Evolutionary conservation across 2,329 filamentous ascomycete species (phyloP).

Genomic region (Phaeosphaeriaceae sp.): DNA sequence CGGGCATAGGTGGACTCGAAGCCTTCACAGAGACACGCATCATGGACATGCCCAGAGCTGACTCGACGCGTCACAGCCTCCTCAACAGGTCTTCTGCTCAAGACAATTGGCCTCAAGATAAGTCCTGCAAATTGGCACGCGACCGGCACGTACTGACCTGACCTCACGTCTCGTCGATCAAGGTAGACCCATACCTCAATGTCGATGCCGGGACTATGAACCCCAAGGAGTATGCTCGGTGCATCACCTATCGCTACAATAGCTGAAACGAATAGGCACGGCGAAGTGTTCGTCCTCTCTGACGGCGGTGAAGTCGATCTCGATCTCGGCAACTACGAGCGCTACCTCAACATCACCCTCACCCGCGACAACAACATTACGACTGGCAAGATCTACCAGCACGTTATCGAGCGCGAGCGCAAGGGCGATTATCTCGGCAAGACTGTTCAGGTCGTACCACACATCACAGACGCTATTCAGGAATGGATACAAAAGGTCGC

Average conservation of each 20-base stretch:
- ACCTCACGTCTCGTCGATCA: slow-evolving; percentile 69
- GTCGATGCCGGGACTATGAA: slow-evolving; percentile 78
- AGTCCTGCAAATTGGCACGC: slow-evolving; percentile 46
- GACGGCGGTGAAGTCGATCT: slow-evolving; percentile 82
- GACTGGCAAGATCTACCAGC: slow-evolving; percentile 93
- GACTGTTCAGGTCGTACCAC: slow-evolving; percentile 90
- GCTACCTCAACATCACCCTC: slow-evolving; percentile 83
- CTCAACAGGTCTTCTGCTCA: slow-evolving; percentile 77
- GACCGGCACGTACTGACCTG: slow-evolving; percentile 40
- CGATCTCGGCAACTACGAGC: slow-evolving; percentile 79
- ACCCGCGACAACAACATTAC: slow-evolving; percentile 94
- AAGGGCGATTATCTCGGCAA: slow-evolving; percentile 83
- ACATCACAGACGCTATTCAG: slow-evolving; percentile 90
- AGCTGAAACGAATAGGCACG: slow-evolving; percentile 65
- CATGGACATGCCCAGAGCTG: slow-evolving; percentile 12
- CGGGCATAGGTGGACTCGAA: neutral
- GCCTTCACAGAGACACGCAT: neutral
- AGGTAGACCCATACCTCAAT: slow-evolving; percentile 78
- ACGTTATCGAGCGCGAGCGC: slow-evolving; percentile 80
- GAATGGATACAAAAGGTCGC: slow-evolving; percentile 92
- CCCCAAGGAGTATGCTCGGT: slow-evolving; percentile 64
- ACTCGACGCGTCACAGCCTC: slow-evolving; percentile 63
- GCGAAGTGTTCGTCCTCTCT: slow-evolving; percentile 87
- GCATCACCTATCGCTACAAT: neutral
- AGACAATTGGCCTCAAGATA: slow-evolving; percentile 82